Base-by-base conservation (phyloP, 2,329 filamentous ascomycete species). In the Calonectria fujianensis region DNA sequence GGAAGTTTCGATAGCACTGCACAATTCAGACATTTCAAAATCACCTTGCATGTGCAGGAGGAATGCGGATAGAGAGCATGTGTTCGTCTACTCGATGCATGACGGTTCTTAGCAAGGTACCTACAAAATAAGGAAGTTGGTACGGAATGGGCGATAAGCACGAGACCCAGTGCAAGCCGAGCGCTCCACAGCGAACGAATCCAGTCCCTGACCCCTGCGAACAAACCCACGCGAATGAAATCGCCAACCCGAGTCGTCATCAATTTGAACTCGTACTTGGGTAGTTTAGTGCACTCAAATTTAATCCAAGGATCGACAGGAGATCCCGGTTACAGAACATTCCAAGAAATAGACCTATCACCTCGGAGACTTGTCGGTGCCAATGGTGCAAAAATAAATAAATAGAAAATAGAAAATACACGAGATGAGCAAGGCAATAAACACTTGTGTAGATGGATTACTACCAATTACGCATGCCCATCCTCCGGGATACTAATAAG, bases 241-340 rank as follows among this genome's bases (percentile, higher is more conserved):
- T 57, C 50, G 39, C 27, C 48, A 31, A 35, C 24, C n/a, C 27
- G 29, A 57, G 59, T 57, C 61, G 59, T 32, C 35, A 71, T 48
- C 45, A 35, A 37, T 20, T 59, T 45, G 66, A 41, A 59, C 48
- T 39, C 45, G 68, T 41, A 57, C 45, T 31, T 54, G 37, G 20
- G 24, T 37, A 37, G 37, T 35, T 54, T 51, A 52, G 45, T n/a
- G 66, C 29, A 65, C n/a, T 48, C 50, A 66, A 70, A 76, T 74
- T 71, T 74, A 57, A 54, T 72, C 72, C 41, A 39, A 35, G 72
- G 79, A 80, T 80, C 79, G 73, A 78, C 79, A 80, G 77, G 78
- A 80, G 77, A 70, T 70, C 68, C 61, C 48, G 48, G 59, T 37
- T 61, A 24, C 50, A 54, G 48, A 48, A 67, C 74, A 78, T 76